Base-by-base conservation (phyloP, 2,329 filamentous ascomycete species). In the Penicillium sp. region DNA sequence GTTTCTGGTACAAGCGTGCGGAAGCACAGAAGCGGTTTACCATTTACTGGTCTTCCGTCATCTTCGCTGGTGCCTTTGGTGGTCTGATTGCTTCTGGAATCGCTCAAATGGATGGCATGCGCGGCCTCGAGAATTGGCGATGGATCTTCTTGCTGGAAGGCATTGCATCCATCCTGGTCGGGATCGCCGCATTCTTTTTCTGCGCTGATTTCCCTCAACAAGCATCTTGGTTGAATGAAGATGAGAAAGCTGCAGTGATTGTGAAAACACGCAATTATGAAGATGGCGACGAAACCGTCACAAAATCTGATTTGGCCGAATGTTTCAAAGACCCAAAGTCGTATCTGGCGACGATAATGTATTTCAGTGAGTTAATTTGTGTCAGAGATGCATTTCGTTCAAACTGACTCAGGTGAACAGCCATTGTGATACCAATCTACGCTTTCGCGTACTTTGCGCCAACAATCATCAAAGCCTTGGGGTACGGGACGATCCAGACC, bases 61-160 rank as follows among this genome's bases (percentile, higher is more conserved):
- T 62, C 27, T 45, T 60, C 7, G 65, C 66, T 5, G 63, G 56
- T 44, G 60, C 60, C 36, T 67, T 69, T 47, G 66, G 66, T n/a
- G 64, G 65, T 13, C 52, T 69, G n/a, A 57, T 69, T 10, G 66
- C 66, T 11, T 63, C 53, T 29, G 66, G 53, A 0, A 65, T 69
- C 44, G 56, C 57, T n/a, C 59, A 59, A 5, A 66, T 70, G 60
- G 56, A 69, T 27, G 66, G 66, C 10, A 45, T 65, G 18, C 57
- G 59, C 5, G 67, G 67, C 9, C 48, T 63, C n/a, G 52, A 50
- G 14, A 57, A 56, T 29, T 70, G 67, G 67, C 59, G 62, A 44
- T 70, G 67, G 67, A 64, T 70, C n/a, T 70, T 70, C 55, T 61
- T 69, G n/a, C 52, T 70, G 11, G 64, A 67, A 21, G 67, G 67